Conservation (phyloP, 352 stramenopile species). For the Phytophthora megakarya region DNA sequence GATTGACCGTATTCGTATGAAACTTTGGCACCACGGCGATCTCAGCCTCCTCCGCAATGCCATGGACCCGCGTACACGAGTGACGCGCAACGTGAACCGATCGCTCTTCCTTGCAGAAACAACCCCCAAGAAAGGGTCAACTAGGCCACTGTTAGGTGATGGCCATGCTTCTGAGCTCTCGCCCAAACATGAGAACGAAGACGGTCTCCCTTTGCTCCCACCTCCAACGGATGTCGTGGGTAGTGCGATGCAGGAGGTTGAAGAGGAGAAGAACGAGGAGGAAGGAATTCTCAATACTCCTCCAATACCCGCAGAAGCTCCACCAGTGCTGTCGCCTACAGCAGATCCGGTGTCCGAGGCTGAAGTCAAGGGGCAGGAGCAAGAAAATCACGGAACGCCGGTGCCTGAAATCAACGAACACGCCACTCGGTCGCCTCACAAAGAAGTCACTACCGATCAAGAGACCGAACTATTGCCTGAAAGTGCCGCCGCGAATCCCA, state of each 20-base stretch:
- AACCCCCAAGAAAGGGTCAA: slow-evolving; percentile 13
- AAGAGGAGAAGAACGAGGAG: slow-evolving; percentile 2
- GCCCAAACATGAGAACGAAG: slow-evolving; percentile 15
- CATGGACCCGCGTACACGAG: slow-evolving; percentile 18
- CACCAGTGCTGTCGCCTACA: background rate
- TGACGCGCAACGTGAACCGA: slow-evolving; percentile 17
- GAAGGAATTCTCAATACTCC: background rate
- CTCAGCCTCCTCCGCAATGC: slow-evolving; percentile 25
- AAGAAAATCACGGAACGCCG: too few relatives aligned
- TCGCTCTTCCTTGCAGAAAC: slow-evolving; percentile 25
- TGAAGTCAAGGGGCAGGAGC: background rate
- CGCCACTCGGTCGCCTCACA: background rate
- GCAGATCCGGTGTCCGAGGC: too few relatives aligned
- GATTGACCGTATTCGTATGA: slow-evolving; percentile 29
- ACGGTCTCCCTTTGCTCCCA: background rate
- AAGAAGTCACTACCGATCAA: background rate
- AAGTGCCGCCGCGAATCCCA: background rate
- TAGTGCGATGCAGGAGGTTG: background rate
- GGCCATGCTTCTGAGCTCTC: background rate
- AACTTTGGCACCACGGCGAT: slow-evolving; percentile 35
- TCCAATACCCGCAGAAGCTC: background rate
- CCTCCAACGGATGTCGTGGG: background rate
- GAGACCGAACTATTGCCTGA: background rate
- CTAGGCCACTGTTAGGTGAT: background rate
- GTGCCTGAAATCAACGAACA: background rate